Percentiles rank a stretch among this genome's conserved stretches.
Evolutionary conservation across 345 rosid genomes (phyloP).

Genomic region (Noccaea caerulescens): DNA sequence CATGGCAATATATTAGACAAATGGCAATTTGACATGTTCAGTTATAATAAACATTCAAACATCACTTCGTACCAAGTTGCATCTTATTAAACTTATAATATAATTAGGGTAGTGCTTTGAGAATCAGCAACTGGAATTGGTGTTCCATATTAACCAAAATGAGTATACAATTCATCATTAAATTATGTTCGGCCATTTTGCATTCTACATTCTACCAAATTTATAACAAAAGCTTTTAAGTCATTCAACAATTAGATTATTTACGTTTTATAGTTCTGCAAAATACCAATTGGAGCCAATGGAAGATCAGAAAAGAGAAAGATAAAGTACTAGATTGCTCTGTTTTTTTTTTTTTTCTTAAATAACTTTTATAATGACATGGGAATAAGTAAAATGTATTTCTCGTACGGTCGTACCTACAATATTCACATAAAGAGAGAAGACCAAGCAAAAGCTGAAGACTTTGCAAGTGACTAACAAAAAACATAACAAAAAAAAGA

Average conservation of each 20-base stretch:
- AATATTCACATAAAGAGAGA: constrained; percentile 41
- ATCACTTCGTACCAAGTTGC: constrained; percentile 1
- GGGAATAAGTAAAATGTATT: constrained; percentile 25
- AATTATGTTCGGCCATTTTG: not conserved
- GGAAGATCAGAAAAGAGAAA: no score
- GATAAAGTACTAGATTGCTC: not conserved
- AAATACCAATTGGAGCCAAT: no score
- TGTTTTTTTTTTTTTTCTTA: not conserved
- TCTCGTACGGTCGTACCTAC: constrained; percentile 23
- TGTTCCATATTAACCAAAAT: not conserved
- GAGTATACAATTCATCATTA: not conserved
- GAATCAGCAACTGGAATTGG: not conserved
- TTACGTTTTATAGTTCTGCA: no score
- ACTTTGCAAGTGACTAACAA: constrained; percentile 1
- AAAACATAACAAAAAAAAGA: constrained; percentile 16
- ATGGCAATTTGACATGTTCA: not conserved
- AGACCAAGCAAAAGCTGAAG: constrained; percentile 32
- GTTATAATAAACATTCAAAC: constrained; percentile 14
- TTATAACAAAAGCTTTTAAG: not conserved
- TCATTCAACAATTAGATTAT: no score
- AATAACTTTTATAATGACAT: constrained; percentile 22
- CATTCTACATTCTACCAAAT: not conserved
- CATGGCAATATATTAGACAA: constrained; percentile 4
- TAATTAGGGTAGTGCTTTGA: not conserved
- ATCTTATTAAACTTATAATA: not conserved